These are phyloP conservation scores for Phialophora expanda DNA, from an alignment of 2,329 filamentous ascomycete species.

Conservation along the genomic window DNA sequence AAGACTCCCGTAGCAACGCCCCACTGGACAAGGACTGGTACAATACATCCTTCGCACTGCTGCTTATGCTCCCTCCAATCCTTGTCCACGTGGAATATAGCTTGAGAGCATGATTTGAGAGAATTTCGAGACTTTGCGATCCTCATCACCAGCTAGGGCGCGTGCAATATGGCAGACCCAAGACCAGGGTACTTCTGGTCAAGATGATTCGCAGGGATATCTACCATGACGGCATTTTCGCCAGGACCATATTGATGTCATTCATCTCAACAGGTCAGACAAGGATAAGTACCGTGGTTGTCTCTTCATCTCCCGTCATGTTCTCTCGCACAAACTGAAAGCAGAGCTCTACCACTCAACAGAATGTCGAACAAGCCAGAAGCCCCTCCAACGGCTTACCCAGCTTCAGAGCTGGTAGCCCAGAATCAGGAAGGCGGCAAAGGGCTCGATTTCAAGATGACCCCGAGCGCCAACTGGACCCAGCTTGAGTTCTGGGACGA, in stretches of 20 bases:
- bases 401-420: slow-evolving; percentile 21
- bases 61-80: not conserved
- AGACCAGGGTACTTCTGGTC: not conserved
- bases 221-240: not conserved
- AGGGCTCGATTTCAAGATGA: slow-evolving; percentile 33
- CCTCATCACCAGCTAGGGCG: not conserved
- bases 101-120: not conserved
- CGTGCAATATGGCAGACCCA: not conserved
- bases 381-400: slow-evolving; percentile 33
- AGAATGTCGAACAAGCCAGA: slow-evolving; percentile 22
- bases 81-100: not conserved
- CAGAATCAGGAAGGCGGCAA: slow-evolving; percentile 33
- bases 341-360: not conserved
- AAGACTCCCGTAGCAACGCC: not conserved
- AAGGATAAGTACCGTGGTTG: not conserved
- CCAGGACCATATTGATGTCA: not conserved
- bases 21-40: not conserved
- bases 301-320: not conserved
- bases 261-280: not conserved
- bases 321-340: not conserved
- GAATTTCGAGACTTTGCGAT: not conserved
- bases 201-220: slow-evolving; percentile 2
- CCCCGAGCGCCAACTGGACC: slow-evolving; percentile 35
- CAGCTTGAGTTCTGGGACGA: slow-evolving; percentile 37
- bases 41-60: not conserved